Evolutionary conservation across 306 rosid species (phyloP).

Genomic region (Dalbergia oliveri): DNA sequence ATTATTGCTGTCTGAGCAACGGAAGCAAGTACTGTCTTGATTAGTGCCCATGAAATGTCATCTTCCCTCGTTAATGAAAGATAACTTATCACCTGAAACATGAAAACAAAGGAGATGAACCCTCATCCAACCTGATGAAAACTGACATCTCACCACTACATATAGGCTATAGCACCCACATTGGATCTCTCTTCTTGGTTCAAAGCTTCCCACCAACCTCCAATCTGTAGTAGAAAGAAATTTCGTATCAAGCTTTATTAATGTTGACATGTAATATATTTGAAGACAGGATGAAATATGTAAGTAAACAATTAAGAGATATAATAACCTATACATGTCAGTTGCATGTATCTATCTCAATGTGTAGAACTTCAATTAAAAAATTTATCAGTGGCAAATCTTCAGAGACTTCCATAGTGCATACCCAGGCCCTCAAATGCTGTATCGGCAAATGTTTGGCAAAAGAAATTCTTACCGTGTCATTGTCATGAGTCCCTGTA

Average conservation of each 20-base stretch:
- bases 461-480: slow-evolving; percentile 69
- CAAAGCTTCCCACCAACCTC: slow-evolving; percentile 96
- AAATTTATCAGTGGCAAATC: neutral
- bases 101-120: slow-evolving; percentile 21
- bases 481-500: slow-evolving; percentile 97
- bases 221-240: slow-evolving; percentile 57
- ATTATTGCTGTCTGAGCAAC: slow-evolving; percentile 86
- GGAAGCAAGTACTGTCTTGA: slow-evolving; percentile 68
- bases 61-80: slow-evolving; percentile 67
- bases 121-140: slow-evolving; percentile 21
- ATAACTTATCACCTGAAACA: slow-evolving; percentile 72
- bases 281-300: slow-evolving; percentile 20
- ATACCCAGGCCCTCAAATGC: slow-evolving; percentile 20
- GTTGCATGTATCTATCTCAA: neutral
- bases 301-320: slow-evolving; percentile 31
- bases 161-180: slow-evolving; percentile 53
- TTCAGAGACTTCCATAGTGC: slow-evolving; percentile 19
- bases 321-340: slow-evolving; percentile 9
- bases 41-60: slow-evolving; percentile 79
- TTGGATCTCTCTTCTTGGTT: slow-evolving; percentile 74
- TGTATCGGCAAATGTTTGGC: slow-evolving; percentile 31
- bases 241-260: slow-evolving; percentile 39
- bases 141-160: slow-evolving; percentile 23
- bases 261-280: slow-evolving; percentile 19
- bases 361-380: slow-evolving; percentile 1